These are phyloP conservation scores for Fusarium sp. DNA, from an alignment of 2,329 filamentous ascomycete genomes.

Conservation along the genomic window DNA sequence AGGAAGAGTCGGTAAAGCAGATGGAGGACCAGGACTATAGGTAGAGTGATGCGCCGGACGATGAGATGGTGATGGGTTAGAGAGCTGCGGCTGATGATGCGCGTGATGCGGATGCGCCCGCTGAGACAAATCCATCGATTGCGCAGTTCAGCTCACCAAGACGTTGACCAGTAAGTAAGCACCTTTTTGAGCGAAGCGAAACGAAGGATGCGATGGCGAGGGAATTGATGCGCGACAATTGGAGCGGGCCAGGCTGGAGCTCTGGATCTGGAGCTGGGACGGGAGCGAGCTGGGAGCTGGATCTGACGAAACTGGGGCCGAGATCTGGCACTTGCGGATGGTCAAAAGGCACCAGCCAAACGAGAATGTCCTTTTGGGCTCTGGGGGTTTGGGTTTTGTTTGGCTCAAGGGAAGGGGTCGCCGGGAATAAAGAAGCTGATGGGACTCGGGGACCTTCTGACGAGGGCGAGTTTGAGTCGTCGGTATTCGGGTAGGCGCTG, in stretches of 20 bases:
- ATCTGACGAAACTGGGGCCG: conserved; percentile 29
- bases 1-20: conserved; percentile 28
- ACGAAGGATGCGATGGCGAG: conserved; percentile 4
- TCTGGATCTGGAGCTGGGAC: not conserved
- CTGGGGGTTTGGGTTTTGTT: conserved; percentile 13
- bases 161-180: conserved; percentile 15
- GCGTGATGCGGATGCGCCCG: conserved; percentile 41
- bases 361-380: conserved; percentile 4
- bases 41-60: conserved; percentile 32
- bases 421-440: conserved; percentile 25
- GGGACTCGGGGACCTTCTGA: conserved; percentile 1
- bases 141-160: conserved; percentile 18
- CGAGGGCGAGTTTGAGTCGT: conserved; percentile 22
- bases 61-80: conserved; percentile 34
- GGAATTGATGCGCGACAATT: conserved; percentile 20
- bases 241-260: conserved; percentile 3
- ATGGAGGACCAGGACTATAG: conserved; percentile 30
- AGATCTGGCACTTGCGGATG: conserved; percentile 24
- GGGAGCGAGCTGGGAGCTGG: not conserved
- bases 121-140: conserved; percentile 43
- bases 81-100: conserved; percentile 32
- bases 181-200: conserved; percentile 8
- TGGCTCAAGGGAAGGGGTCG: conserved; percentile 15
- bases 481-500: conserved; percentile 43
- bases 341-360: conserved; percentile 7